Percentiles rank a stretch among this genome's conserved stretches.
These are phyloP conservation scores for Candida manassasensis DNA, from an alignment of 805 yeast genomes.

Conservation along the genomic window DNA sequence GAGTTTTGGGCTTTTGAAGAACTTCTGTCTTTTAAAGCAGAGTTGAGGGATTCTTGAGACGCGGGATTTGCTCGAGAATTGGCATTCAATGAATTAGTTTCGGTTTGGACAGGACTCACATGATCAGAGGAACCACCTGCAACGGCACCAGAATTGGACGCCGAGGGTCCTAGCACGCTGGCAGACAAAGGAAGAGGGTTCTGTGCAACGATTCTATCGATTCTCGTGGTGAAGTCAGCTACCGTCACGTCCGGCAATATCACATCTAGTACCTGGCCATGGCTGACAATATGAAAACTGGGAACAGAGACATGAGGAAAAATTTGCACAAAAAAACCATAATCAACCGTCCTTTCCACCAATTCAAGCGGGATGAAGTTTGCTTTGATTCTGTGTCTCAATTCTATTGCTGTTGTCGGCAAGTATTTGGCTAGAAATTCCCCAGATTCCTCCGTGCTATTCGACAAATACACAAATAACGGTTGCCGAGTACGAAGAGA, in stretches of 20 bases:
- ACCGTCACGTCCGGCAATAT: conserved; percentile 29
- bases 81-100: too few species aligned
- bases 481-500: conserved; percentile 15
- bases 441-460: conserved; percentile 8
- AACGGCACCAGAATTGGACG: too few species aligned
- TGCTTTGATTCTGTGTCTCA: conserved; percentile 2
- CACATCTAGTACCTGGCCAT: conserved; percentile 43
- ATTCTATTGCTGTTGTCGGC: conserved; percentile 2
- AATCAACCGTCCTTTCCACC: conserved; percentile 15
- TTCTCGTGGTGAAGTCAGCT: conserved; percentile 21
- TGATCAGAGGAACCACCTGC: too few species aligned
- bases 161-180: too few species aligned
- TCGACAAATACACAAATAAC: conserved; percentile 20
- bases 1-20: too few species aligned
- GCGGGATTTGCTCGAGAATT: too few species aligned
- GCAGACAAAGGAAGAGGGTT: too few species aligned
- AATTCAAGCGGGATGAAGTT: conserved; percentile 17
- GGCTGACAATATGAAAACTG: conserved; percentile 49
- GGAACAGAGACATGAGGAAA: conserved; percentile 52
- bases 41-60: too few species aligned
- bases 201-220: conserved; percentile 5
- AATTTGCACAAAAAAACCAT: conserved; percentile 44
- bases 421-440: conserved; percentile 12
- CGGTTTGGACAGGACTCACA: too few species aligned
- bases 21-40: too few species aligned